Evolutionary conservation across 139 green algal species (phyloP).

Genomic region (Diplosphaera chodatii): DNA sequence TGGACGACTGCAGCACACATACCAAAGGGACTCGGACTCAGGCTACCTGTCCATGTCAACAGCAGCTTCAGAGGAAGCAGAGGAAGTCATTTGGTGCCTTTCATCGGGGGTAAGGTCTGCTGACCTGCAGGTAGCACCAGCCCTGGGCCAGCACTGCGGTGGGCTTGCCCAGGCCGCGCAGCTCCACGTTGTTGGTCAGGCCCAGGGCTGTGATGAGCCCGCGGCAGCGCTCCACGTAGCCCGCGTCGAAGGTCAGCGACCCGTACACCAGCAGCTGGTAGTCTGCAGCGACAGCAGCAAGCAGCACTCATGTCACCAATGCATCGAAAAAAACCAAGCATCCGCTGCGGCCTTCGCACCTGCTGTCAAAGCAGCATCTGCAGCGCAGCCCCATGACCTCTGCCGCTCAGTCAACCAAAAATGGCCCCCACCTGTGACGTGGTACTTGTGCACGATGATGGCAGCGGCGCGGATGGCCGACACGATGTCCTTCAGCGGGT

Average conservation of each 20-base stretch:
- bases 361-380: too few relatives aligned
- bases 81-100: too few relatives aligned
- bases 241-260: conserved; percentile 4
- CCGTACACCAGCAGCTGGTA: conserved; percentile 16
- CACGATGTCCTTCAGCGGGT: conserved; percentile 16
- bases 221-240: conserved; percentile 6
- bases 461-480: conserved; percentile 10
- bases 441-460: conserved; percentile 10
- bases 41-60: not conserved
- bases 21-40: too few relatives aligned
- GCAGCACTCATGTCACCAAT: not conserved
- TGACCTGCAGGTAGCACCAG: conserved; percentile 12
- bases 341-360: too few relatives aligned
- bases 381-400: too few relatives aligned
- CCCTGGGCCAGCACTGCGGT: conserved; percentile 1
- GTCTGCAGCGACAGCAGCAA: not conserved
- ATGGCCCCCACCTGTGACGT: conserved; percentile 1
- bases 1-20: conserved; percentile 3
- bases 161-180: conserved; percentile 9
- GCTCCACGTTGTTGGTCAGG: conserved; percentile 2
- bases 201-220: conserved; percentile 9
- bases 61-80: not conserved
- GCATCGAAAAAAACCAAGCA: too few relatives aligned
- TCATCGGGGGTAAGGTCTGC: too few relatives aligned
- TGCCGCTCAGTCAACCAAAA: too few relatives aligned